Percentiles rank a stretch among this genome's conserved stretches.
Conservation (phyloP, 345 rosid species). For the Raphanus sativus region DNA sequence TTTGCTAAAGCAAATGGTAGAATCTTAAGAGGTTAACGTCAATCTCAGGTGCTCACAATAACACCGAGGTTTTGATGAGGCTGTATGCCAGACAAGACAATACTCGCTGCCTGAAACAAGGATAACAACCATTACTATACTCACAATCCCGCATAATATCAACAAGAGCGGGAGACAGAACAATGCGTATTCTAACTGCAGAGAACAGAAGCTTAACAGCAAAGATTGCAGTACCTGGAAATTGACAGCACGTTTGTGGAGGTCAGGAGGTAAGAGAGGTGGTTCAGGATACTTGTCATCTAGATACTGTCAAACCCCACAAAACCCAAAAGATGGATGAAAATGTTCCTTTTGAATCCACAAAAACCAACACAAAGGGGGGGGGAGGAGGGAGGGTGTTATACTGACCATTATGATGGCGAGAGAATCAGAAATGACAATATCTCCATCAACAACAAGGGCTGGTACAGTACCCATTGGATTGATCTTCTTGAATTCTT, state of each 20-base stretch:
- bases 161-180: background rate
- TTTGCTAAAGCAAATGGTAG: background rate
- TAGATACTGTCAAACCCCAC: slow-evolving; percentile 49
- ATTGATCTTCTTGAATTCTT: slow-evolving; percentile 69
- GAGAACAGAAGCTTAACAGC: background rate
- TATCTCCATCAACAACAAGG: slow-evolving; percentile 71
- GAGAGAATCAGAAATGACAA: slow-evolving; percentile 67
- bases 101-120: slow-evolving; percentile 58
- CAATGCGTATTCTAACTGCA: background rate
- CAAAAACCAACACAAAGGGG: background rate
- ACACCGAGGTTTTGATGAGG: slow-evolving; percentile 71
- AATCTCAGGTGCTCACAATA: slow-evolving; percentile 45
- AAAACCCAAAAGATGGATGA: background rate
- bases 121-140: background rate
- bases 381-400: background rate
- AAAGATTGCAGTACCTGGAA: slow-evolving; percentile 51
- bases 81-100: slow-evolving; percentile 79
- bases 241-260: slow-evolving; percentile 59
- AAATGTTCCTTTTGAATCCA: background rate
- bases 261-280: slow-evolving; percentile 65
- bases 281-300: slow-evolving; percentile 82
- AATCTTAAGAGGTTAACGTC: background rate
- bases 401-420: slow-evolving; percentile 55
- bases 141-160: background rate
- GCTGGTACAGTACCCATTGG: slow-evolving; percentile 79